Evolutionary conservation across 139 green algal species (phyloP), one percentile per base, ranked within the genome.

Genomic region (Mychonastes homosphaera): DNA sequence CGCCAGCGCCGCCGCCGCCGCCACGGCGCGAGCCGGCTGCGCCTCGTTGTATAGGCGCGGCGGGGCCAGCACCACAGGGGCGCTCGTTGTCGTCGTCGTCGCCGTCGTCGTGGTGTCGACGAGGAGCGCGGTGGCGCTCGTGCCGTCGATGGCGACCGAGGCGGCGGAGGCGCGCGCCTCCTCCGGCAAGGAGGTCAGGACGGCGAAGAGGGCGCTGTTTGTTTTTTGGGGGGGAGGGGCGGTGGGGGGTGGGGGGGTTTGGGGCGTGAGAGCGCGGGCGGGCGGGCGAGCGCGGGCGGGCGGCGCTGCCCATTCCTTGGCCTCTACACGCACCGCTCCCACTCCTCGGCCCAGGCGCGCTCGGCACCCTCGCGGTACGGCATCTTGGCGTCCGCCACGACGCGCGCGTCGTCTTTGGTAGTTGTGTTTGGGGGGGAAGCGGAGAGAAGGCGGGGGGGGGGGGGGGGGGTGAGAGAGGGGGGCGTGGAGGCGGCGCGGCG

Each of bases 71-170:
- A 79, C 30, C 0, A 54, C 56, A 30, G 21, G 39, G 21, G 30
- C 30, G 43, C 13, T 19, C 13, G 12, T 10, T 7, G 16, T 18
- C 13, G 26, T 44, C 13, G 36, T 13, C 12, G 36, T 10, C 12
- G 7, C 43, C 43, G 12, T 19, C 43, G 12, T 34, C 6, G 40
- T 15, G 12, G 35, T 46, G 58, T 95, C 84, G 12, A 96, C 59
- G 34, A 96, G 77, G 62, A 96, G 27, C 0, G 84, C 72, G 16
- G 89, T 97, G 43, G 80, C 71, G 12, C 81, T 92, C 9, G 89
- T 97, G 55, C 89, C 89, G 49, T 95, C 89, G 24, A 97, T 75
- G 4, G 79, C 81, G 0, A 95, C 27, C 3, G 48, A 67, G 7
- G 24, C 52, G 0, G 81, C 43, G 2, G 50, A 38, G 0, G 28